Conservation (phyloP, 2,329 filamentous ascomycete species). For the Ceratocystis alfenasii region DNA sequence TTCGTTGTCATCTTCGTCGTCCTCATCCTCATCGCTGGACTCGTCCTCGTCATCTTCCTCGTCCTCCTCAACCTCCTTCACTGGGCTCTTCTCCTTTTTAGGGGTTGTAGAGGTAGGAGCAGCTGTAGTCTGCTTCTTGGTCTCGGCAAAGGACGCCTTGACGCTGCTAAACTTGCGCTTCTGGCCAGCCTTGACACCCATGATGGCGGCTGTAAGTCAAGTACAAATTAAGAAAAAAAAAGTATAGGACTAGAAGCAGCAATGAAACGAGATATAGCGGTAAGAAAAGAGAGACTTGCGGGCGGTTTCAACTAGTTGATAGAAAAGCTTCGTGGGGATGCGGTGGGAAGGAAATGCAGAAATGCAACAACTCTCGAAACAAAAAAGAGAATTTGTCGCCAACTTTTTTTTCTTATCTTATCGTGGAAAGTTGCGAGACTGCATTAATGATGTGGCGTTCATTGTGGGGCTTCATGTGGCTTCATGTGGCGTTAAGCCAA, state of each 20-base stretch:
- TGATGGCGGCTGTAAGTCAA: slow-evolving; percentile 16
- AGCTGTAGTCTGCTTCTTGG: slow-evolving; percentile 24
- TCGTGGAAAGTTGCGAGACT: slow-evolving; percentile 14
- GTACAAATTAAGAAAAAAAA: slow-evolving; percentile 9
- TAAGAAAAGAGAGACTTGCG: background rate
- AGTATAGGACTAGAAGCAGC: background rate
- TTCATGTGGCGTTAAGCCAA: no score
- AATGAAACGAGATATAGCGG: slow-evolving; percentile 3
- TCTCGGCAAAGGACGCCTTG: slow-evolving; percentile 24
- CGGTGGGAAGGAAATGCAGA: background rate
- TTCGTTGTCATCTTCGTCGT: slow-evolving; percentile 24
- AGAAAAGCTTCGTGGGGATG: no score
- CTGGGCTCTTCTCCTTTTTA: slow-evolving; percentile 30
- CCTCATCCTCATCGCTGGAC: slow-evolving; percentile 23
- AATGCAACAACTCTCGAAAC: background rate
- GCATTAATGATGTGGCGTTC: background rate
- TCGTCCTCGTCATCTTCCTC: slow-evolving; percentile 24
- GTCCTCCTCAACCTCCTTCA: slow-evolving; percentile 24
- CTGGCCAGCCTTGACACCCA: slow-evolving; percentile 26
- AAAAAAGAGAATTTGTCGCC: slow-evolving; percentile 5
- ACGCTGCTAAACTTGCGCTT: slow-evolving; percentile 32
- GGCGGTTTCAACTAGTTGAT: no score
- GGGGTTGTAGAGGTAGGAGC: slow-evolving; percentile 24
- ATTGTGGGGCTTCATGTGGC: slow-evolving; percentile 8
- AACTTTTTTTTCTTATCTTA: slow-evolving; percentile 24